Evolutionary conservation across 345 rosid species (phyloP), one percentile per base, ranked within the genome.

Genomic region (Eucalyptus viminalis): DNA sequence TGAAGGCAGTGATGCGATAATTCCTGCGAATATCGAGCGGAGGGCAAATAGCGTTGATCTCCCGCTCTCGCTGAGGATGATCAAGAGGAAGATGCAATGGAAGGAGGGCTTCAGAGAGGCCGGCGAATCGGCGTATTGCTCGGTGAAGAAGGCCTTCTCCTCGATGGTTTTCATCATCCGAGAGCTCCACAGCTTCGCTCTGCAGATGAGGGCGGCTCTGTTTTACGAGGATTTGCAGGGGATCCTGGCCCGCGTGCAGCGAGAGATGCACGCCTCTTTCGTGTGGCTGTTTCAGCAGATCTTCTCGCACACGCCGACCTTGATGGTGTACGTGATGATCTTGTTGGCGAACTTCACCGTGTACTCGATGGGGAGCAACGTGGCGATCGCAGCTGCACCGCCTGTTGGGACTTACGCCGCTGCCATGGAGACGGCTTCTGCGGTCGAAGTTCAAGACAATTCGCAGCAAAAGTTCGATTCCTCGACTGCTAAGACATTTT

Each of bases 251-350:
- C 94, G 98, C 16, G 99, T 95, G 2, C 97, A 95, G 67, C 92
- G 89, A 87, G 99, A 98, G 88, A 93, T 97, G 96, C 95, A 97
- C 89, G 95, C 94, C 14, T 98, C 99, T 4, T 98, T 98, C 86
- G 98, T 98, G 4, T 97, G 99, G 99, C 90, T 98, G 89, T 98
- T 98, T 51, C 99, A 98, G 62, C 98, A 94, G 91, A 97, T 97
- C 2, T 98, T 98, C 89, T 98, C 99, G 2, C 97, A 95, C 6
- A 97, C 99, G 2, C 99, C 99, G 5, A 96, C 98, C 9, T 91
- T 98, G 49, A 98, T 98, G 99, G 95, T 98, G 4, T 97, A 94
- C 54, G 96, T 98, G 40, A 98, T 98, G 99, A 92, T 98, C 53
- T 94, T 98, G 47, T 89, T 98, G 5, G 99, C 99, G 2, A 98